phyloP scores from a whole-genome alignment of 345 rosid genomes.

The Citrus australasica region DNA sequence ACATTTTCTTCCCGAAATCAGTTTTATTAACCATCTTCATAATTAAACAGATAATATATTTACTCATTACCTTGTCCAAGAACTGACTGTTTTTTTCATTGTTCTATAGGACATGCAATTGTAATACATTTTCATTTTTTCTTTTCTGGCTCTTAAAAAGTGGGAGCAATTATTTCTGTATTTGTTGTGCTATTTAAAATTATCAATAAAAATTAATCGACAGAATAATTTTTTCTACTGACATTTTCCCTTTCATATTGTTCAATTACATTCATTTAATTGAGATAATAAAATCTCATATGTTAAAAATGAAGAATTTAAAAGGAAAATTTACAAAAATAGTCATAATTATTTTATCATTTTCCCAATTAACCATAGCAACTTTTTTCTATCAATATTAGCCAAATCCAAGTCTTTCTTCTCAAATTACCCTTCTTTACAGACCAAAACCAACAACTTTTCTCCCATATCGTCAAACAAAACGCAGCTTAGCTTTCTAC shows the following conservation, averaged over 20 bases:
- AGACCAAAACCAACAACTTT: too few relatives aligned
- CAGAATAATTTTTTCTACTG: neutral
- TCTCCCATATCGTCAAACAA: too few relatives aligned
- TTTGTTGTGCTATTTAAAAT: neutral
- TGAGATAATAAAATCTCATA: too few relatives aligned
- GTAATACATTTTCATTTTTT: neutral
- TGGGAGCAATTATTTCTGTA: neutral
- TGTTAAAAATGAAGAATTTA: too few relatives aligned
- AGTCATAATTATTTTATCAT: too few relatives aligned
- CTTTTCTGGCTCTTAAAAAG: neutral
- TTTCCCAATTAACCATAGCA: too few relatives aligned
- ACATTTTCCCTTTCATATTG: neutral
- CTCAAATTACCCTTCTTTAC: too few relatives aligned
- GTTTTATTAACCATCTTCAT: slow-evolving; percentile 22
- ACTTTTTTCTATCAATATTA: too few relatives aligned
- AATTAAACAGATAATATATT: neutral
- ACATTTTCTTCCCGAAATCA: slow-evolving; percentile 62
- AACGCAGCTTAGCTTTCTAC: too few relatives aligned
- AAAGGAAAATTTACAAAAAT: too few relatives aligned
- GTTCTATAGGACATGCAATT: slow-evolving; percentile 7
- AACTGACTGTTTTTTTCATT: slow-evolving; percentile 9
- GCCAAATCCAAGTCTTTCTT: too few relatives aligned
- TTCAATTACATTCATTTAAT: neutral
- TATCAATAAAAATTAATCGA: neutral
- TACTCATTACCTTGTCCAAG: slow-evolving; percentile 6